Base-by-base conservation (phyloP, 371 early-diverging fungal genomes). In the Chytridium lagenaria region DNA sequence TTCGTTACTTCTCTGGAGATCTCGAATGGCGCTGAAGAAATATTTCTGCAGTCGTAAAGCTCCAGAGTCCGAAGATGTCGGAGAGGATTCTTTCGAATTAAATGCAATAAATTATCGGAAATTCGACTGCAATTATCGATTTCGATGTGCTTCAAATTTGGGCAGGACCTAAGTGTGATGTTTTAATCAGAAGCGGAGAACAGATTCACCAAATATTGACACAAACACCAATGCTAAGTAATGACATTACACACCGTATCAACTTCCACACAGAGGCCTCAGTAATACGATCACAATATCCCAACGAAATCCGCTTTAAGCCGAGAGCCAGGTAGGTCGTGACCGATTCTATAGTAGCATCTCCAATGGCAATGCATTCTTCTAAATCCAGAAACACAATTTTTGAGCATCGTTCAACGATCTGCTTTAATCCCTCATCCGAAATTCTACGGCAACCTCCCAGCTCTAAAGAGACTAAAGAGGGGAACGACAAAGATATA, bases 41-140 rank as follows among this genome's bases (percentile, higher is more conserved):
- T 37, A 36, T 61, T 61, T 7, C 61, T 28, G 34, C 61, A 61
- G 23, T 61, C 61, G 26, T 33, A 61, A 30, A 61, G 34, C 19
- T 61, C 61, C 12, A 61, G 61, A 34, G 37, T 31, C 2, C 36
- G 30, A 2, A 61, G 37, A 15, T 34, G 16, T 26, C 23, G 10
- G n/a, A 5, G 55, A 26, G 12, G 12, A 22, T 15, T 5, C 7
- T 37, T 30, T 34, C 37, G 36, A 34, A 61, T 28, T 12, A 61
- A 61, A 31, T 37, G 10, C 34, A 61, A 23, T 33, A 61, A 26
- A 12, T 3, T 34, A 37, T 61, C 61, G 2, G 61, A 34, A 34
- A 61, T 34, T 34, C 7, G 26, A 52, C n/a, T 12, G 23, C 55
- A 52, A 26, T 52, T 52, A 26, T 52, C 55, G n/a, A 52, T 23